Percentiles rank a stretch among this genome's conserved stretches.
Evolutionary conservation across 2,329 filamentous ascomycete genomes (phyloP).

Genomic region (Didymella lethalis): DNA sequence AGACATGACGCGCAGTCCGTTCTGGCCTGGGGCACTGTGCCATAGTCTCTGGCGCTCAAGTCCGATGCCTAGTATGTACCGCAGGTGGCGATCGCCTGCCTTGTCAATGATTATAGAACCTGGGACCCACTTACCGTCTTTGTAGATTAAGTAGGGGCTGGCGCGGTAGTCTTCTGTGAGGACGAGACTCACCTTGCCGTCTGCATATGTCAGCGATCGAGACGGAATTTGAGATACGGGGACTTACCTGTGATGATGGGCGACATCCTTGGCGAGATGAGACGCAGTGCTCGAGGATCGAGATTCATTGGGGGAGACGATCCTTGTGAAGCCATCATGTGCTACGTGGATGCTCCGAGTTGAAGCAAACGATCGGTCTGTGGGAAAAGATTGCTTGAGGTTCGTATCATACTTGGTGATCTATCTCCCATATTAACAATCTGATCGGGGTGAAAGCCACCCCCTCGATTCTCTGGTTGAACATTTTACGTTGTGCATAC

Average conservation of each 20-base stretch:
- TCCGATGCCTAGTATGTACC: neutral
- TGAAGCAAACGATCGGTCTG: too few relatives aligned
- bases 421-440: too few relatives aligned
- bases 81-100: neutral
- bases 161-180: neutral
- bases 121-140: too few relatives aligned
- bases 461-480: too few relatives aligned
- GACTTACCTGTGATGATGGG: constrained; percentile 2
- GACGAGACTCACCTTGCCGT: neutral
- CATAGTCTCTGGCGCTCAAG: constrained; percentile 1
- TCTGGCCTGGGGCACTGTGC: neutral
- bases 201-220: neutral
- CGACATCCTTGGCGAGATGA: neutral
- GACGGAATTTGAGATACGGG: neutral
- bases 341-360: too few relatives aligned
- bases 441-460: too few relatives aligned
- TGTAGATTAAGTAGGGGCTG: neutral
- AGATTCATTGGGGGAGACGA: too few relatives aligned
- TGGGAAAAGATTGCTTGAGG: too few relatives aligned
- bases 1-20: neutral
- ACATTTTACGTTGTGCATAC: too few relatives aligned
- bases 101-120: neutral
- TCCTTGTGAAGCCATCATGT: too few relatives aligned
- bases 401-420: too few relatives aligned
- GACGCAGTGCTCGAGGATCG: too few relatives aligned